Evolutionary conservation across 352 stramenopile species (phyloP).

Genomic region (Phytophthora macrochlamydospora): DNA sequence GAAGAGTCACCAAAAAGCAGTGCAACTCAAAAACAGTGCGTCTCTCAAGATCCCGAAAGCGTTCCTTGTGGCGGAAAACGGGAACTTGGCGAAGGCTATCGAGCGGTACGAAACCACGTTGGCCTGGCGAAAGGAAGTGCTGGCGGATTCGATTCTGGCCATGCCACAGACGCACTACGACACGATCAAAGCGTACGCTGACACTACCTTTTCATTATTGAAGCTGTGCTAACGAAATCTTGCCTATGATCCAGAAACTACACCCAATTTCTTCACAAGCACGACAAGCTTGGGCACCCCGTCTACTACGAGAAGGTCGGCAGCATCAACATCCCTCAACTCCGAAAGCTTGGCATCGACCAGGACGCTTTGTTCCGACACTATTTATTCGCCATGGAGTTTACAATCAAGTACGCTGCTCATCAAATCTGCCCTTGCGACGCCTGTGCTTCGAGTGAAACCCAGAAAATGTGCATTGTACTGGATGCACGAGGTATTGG

Average conservation of each 20-base stretch:
- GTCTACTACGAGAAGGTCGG: conserved; percentile 87
- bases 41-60: conserved; percentile 48
- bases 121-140: conserved; percentile 79
- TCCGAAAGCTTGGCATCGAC: conserved; percentile 70
- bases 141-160: conserved; percentile 69
- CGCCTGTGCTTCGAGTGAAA: conserved; percentile 65
- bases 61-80: conserved; percentile 76
- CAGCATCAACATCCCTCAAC: conserved; percentile 80
- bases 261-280: conserved; percentile 71
- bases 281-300: conserved; percentile 76
- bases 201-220: background rate
- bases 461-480: conserved; percentile 76
- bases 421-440: conserved; percentile 59
- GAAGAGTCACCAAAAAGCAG: conserved; percentile 11
- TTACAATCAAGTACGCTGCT: conserved; percentile 78
- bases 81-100: conserved; percentile 58
- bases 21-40: conserved; percentile 13
- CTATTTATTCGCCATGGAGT: conserved; percentile 88
- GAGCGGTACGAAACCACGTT: conserved; percentile 69
- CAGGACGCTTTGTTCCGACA: conserved; percentile 78
- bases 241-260: conserved; percentile 21
- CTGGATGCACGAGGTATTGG: conserved; percentile 75
- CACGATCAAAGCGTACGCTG: conserved; percentile 63
- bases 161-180: conserved; percentile 66
- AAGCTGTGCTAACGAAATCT: background rate